Base-by-base conservation (phyloP, 1,284 basidiomycete species). In the Phlebopus sp. region DNA sequence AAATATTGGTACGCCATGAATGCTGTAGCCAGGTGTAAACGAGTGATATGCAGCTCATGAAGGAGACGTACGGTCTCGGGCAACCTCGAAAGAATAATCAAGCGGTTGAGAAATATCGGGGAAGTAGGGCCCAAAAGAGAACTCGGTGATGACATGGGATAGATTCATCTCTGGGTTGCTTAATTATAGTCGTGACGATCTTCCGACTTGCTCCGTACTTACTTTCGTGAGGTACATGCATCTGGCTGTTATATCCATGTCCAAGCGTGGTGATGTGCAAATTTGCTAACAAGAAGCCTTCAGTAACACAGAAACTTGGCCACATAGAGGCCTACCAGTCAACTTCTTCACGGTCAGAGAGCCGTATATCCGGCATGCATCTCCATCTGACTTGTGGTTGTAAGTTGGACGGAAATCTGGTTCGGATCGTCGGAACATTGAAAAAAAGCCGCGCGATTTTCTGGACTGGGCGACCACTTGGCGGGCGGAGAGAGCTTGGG, bases 1-100 rank as follows among this genome's bases (percentile, higher is more conserved):
- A 91, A 98, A 67, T 99, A 98, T 65, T 97, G 93, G 69, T 94
- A 97, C n/a, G 90, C 87, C 48, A 91, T 77, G 67, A 96, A 96
- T n/a, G 82, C 91, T 94, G 58, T 32, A 47, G 23, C 13, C 8
- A 42, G 19, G 31, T 4, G 21, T 37, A 25, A 27, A 38, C 19
- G 10, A 18, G 25, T 15, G n/a, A 21, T 15, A 30, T 27, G 8
- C 31, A 38, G 45, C 37, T 37, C 0, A 23, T 43, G 7, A 45
- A 41, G n/a, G 11, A 21, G 4, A 79, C 90, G 63, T 60, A 93
- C 90, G 83, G 37, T 93, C 77, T 30, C 82, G 68, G 0, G 95
- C 86, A 1, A 87, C 67, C 64, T 97, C 93, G 51, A 90, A 86
- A 0, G 90, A 91, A 62, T 92, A 84, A 60, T 98, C 96, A 30